A percentile compares a stretch with the other conserved stretches of the same genome.
Conservation (phyloP, 495 filamentous ascomycete genomes). For the Bacidia rubella region DNA sequence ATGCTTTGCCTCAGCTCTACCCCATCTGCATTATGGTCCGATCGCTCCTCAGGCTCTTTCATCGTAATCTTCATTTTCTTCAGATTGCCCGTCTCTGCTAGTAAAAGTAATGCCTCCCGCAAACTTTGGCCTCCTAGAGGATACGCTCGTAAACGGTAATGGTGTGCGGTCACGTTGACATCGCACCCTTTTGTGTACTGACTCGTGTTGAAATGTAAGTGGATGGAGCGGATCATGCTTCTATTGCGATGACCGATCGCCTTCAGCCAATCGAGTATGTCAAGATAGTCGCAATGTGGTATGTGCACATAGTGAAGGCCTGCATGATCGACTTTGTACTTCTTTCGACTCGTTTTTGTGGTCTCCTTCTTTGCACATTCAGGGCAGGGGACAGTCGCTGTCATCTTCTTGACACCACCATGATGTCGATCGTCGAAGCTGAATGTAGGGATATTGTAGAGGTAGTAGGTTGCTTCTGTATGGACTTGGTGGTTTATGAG, state of each 20-base stretch:
- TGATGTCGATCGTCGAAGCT: neutral
- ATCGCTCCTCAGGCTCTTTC: neutral
- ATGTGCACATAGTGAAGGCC: neutral
- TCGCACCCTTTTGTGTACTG: neutral
- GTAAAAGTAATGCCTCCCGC: neutral
- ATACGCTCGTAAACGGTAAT: neutral
- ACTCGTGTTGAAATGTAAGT: neutral
- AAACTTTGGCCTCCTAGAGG: neutral
- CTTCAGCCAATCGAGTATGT: neutral
- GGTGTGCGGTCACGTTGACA: neutral
- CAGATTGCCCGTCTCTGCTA: neutral
- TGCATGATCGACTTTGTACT: no score
- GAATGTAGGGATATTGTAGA: neutral
- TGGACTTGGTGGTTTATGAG: neutral
- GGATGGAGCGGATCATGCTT: neutral
- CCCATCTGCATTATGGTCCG: neutral
- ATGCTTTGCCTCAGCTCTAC: neutral
- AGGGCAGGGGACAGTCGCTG: neutral
- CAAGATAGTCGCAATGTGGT: neutral
- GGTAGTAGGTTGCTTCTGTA: neutral
- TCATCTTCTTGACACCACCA: neutral
- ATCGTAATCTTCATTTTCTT: neutral
- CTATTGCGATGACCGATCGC: neutral
- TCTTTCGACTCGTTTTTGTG: no score
- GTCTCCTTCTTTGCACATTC: neutral